Evolutionary conservation across 2,329 filamentous ascomycete genomes (phyloP), one percentile per base, ranked within the genome.

Genomic region (Elsinoe batatas): DNA sequence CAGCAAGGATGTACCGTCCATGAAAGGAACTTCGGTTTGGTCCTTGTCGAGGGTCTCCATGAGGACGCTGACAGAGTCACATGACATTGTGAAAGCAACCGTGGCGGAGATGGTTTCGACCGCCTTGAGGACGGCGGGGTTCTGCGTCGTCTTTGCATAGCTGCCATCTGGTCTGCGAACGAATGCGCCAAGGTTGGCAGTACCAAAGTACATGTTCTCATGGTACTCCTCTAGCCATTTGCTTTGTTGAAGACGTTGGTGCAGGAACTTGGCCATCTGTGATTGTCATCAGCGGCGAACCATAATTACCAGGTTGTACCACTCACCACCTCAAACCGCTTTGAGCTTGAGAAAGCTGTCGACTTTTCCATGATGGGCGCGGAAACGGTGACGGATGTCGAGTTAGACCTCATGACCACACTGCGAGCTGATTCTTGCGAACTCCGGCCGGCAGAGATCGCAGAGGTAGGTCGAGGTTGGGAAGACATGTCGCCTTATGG

Each of bases 171-270:
- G 40, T 47, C 53, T 17, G 22, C 40, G 38, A 11, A 55, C 53
- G 30, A 55, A 55, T 5, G 53, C 36, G n/a, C 53, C 53, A n/a
- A 55, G 53, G 18, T 55, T 55, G 17, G 53, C 53, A 11, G 53
- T 55, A 47, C 53, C 53, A 36, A 55, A 55, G 53, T 44, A 55
- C 53, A 55, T 55, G 53, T 55, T 55, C 40, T 55, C 53, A 13
- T 55, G 53, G 46, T 55, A 55, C 40, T 55, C 53, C 18, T 55
- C 53, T 1, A 55, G 33, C 53, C 53, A 55, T 30, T 46, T 55
- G 40, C 40, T 55, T 38, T 55, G 53, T n/a, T 33, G 26, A 1
- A 55, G 40, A 7, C 53, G 38, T 32, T 55, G 53, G 32, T 55
- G 53, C 2, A 55, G 53, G 40, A 55, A 55, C 32, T 55, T 55